phyloP scores from a whole-genome alignment of 305 asterid species.

The Fraxinus angustifolia region DNA sequence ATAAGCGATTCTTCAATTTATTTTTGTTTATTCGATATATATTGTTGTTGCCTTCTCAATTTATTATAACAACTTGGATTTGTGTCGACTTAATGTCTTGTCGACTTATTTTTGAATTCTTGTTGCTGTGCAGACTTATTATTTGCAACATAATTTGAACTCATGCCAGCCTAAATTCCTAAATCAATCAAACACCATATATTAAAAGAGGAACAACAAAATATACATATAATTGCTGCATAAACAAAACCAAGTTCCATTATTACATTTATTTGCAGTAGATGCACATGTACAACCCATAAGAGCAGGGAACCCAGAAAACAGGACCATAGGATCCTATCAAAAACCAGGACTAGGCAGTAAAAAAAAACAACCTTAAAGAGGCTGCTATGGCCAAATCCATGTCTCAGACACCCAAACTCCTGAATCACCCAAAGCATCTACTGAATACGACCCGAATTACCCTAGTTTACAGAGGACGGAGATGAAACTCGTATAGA shows the following conservation, averaged over 20 bases:
- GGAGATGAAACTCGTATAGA: not conserved
- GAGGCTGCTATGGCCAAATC: slow-evolving; percentile 40
- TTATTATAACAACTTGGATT: too few relatives aligned
- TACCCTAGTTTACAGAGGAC: not conserved
- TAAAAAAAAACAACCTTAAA: slow-evolving; percentile 38
- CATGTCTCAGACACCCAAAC: slow-evolving; percentile 25
- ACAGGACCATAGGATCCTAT: slow-evolving; percentile 39
- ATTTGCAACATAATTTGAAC: not conserved
- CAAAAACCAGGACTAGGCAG: slow-evolving; percentile 38
- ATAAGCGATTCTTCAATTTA: too few relatives aligned
- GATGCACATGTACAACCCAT: slow-evolving; percentile 32
- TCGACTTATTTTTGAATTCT: too few relatives aligned
- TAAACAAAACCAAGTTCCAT: slow-evolving; percentile 8
- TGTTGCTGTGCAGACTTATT: too few relatives aligned
- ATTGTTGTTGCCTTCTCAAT: too few relatives aligned
- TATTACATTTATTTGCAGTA: slow-evolving; percentile 19
- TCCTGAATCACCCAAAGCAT: slow-evolving; percentile 24
- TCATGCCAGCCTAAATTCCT: not conserved
- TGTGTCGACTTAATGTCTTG: too few relatives aligned
- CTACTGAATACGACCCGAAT: slow-evolving; percentile 5
- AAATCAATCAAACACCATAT: not conserved
- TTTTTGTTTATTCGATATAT: too few relatives aligned
- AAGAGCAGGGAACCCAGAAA: slow-evolving; percentile 32
- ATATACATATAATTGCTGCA: not conserved
- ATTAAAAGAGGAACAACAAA: not conserved